Base-by-base conservation (phyloP, 805 yeast species). In the Kodamaea neixiangensis region DNA sequence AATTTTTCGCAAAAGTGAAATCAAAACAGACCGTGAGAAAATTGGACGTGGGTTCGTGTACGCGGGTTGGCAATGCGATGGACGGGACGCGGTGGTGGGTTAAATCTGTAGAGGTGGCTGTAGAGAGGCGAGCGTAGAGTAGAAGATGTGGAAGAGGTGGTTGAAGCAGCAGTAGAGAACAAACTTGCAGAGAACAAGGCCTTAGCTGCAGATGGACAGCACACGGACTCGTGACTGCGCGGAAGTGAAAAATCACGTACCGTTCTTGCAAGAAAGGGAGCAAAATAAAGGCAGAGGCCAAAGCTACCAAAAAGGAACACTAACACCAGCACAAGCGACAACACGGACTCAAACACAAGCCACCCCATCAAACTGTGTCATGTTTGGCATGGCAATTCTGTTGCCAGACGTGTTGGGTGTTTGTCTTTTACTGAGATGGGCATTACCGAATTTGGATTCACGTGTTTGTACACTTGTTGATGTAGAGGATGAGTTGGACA, bases 401-500 rank as follows among this genome's bases (percentile, higher is more conserved):
- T 9, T 18, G 40, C 40, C 31, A 25, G 31, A 25, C 31, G 31
- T 25, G 31, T 25, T 25, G 31, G 31, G 7, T 42, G 45, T 42
- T 42, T 42, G 29, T 42, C 20, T 25, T 22, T 42, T 42, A 22
- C 45, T 34, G 14, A 34, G 14, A 14, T 13, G 35, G 45, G 45
- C 7, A 42, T 14, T 22, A 19, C 33, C 29, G 34, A 5, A 42
- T 21, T 42, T 29, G 35, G 45, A 10, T 7, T 3, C 21, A 44
- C 47, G 47, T 44, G 47, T 44, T 44, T 44, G 47, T 44, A 44
- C 47, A 34, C 14, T 44, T 44, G 47, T 44, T 41, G 44, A 19
- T 15, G 14, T 11, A 41, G 44, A 41, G 44, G 20, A 39, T 17
- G 42, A 13, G 14, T 19, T 21, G 33, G 14, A 29, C 11, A 20